A percentile compares a stretch with the other conserved stretches of the same genome.
Evolutionary conservation across 352 stramenopile genomes (phyloP).

Genomic region (Globisporangium paroecandrum): DNA sequence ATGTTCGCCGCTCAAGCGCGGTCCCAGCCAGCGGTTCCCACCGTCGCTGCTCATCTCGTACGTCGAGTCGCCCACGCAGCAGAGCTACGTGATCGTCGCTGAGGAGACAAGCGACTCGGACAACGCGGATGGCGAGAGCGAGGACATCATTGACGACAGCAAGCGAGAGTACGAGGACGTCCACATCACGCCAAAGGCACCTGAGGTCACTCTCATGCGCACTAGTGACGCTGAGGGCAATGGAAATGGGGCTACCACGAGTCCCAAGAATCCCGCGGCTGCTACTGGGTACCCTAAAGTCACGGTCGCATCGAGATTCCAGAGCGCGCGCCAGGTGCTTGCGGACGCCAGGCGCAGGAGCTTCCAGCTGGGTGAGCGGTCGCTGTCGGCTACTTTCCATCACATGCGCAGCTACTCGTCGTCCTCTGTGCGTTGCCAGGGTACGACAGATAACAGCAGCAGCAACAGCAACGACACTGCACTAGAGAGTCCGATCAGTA

Average conservation of each 20-base stretch:
- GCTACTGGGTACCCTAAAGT: too few relatives aligned
- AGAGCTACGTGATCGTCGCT: neutral
- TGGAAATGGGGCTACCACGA: neutral
- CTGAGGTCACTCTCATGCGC: neutral
- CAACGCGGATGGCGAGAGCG: neutral
- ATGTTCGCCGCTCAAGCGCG: neutral
- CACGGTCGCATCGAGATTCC: neutral
- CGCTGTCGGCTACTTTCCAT: neutral
- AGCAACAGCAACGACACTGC: neutral
- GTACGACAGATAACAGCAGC: neutral
- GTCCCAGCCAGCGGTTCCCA: neutral
- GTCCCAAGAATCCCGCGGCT: neutral
- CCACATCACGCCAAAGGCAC: neutral
- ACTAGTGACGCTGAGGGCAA: neutral
- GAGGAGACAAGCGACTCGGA: neutral
- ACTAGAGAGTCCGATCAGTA: neutral
- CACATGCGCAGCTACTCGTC: neutral
- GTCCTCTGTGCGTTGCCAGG: neutral
- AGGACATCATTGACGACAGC: neutral
- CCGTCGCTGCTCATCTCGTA: constrained; percentile 8
- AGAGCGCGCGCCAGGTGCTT: neutral
- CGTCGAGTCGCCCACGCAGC: neutral
- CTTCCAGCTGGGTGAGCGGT: neutral
- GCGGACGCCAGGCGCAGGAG: neutral
- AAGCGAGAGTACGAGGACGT: too few relatives aligned